These are phyloP conservation scores for Alternaria metachromatica DNA, from an alignment of 2,329 filamentous ascomycete species.

Conservation along the genomic window DNA sequence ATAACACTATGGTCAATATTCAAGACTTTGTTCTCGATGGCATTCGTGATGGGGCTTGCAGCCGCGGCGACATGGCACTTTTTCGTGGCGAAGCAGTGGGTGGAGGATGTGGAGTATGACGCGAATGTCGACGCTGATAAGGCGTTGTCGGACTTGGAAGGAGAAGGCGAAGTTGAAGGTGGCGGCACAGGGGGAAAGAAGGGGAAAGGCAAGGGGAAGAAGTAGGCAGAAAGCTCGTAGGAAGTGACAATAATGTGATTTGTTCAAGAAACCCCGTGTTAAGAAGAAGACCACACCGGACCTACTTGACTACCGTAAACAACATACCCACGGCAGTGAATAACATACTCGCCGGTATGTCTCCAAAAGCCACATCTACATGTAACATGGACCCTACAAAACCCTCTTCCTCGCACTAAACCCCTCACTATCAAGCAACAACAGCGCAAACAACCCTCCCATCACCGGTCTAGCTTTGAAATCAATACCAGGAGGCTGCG, in stretches of 20 bases:
- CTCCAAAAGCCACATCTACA: not conserved
- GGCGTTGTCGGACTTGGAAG: constrained; percentile 34
- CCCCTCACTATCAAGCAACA: constrained; percentile 32
- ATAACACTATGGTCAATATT: constrained; percentile 28
- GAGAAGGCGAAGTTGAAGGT: constrained; percentile 4
- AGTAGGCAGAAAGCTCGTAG: not conserved
- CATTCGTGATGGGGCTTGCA: constrained; percentile 2
- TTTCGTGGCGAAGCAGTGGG: constrained; percentile 30
- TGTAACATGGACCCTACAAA: not conserved
- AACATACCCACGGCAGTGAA: not conserved
- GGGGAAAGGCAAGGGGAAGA: constrained; percentile 16
- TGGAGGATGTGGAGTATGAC: constrained; percentile 37
- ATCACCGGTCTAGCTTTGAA: constrained; percentile 61
- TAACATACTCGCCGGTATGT: not conserved
- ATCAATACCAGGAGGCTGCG: constrained; percentile 38
- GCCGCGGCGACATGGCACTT: constrained; percentile 22
- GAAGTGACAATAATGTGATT: too few relatives aligned
- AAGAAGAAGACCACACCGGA: too few relatives aligned
- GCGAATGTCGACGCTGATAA: constrained; percentile 40
- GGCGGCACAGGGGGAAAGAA: not conserved
- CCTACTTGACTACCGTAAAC: not conserved
- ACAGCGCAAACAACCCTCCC: constrained; percentile 59
- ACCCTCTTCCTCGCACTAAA: constrained; percentile 7
- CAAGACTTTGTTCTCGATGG: constrained; percentile 13
- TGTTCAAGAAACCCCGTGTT: accelerated